Percentiles rank a stretch among this genome's conserved stretches.
Conservation (phyloP, 1,284 basidiomycete species). For the Pseudozyma thailandica region DNA sequence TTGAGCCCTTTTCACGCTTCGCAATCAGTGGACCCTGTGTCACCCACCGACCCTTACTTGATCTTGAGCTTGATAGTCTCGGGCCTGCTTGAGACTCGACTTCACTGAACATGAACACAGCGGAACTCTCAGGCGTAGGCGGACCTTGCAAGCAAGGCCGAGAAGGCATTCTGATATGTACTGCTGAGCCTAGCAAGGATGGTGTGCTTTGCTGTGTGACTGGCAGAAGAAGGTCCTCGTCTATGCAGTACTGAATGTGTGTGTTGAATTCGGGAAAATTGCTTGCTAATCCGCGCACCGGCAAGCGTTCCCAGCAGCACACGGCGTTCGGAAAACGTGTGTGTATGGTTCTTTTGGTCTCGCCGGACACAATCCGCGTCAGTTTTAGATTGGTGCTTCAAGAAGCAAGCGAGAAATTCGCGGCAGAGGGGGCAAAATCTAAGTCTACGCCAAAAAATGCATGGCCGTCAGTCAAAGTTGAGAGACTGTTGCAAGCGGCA, state of each 20-base stretch:
- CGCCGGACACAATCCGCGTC: constrained; percentile 16
- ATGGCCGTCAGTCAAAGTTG: too few relatives aligned
- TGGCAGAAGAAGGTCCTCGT: too few relatives aligned
- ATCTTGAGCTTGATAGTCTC: not conserved
- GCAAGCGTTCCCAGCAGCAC: constrained; percentile 3
- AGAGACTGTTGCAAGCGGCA: constrained; percentile 5
- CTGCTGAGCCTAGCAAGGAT: constrained; percentile 23
- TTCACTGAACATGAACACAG: too few relatives aligned
- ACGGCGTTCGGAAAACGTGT: constrained; percentile 15
- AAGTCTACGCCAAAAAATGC: constrained; percentile 5
- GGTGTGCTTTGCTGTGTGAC: constrained; percentile 20
- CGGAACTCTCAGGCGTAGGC: too few relatives aligned
- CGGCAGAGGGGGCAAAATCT: too few relatives aligned
- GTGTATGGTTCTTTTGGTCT: not conserved
- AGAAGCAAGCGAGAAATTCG: too few relatives aligned
- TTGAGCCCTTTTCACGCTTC: not conserved
- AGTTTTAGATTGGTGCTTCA: constrained; percentile 1
- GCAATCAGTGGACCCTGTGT: not conserved
- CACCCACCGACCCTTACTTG: too few relatives aligned
- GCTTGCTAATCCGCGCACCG: constrained; percentile 37
- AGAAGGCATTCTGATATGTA: too few relatives aligned
- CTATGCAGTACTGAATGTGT: too few relatives aligned
- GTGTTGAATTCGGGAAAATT: constrained; percentile 3
- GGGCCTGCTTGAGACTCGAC: not conserved
- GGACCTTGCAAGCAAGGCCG: too few relatives aligned